phyloP scores from a whole-genome alignment of 169 alveolate species.

The Plasmodium ovale region DNA sequence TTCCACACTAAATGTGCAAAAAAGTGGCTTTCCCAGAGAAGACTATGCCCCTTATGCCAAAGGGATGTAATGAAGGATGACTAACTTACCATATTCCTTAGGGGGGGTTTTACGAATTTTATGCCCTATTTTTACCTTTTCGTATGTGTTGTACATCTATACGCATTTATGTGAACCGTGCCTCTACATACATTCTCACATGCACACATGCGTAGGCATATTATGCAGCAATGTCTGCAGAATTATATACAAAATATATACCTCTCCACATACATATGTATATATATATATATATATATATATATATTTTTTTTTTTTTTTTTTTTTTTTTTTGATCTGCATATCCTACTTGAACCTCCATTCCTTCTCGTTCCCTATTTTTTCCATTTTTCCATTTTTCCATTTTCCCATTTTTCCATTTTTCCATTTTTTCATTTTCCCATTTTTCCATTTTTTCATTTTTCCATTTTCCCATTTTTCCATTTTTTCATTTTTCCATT shows the following conservation, averaged over 20 bases:
- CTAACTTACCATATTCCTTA: neutral
- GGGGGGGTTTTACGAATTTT: neutral
- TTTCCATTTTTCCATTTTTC: too few relatives aligned
- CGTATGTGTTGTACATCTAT: neutral
- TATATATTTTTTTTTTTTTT: neutral
- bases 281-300: neutral
- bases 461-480: neutral
- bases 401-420: neutral
- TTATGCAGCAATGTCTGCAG: too few relatives aligned
- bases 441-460: neutral
- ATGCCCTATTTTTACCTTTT: neutral
- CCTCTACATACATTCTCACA: too few relatives aligned
- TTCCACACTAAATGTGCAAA: slow-evolving; percentile 83
- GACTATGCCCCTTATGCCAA: slow-evolving; percentile 83
- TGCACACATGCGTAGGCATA: too few relatives aligned
- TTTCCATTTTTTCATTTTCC: neutral
- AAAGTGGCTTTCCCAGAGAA: slow-evolving; percentile 81
- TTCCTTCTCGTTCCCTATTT: neutral
- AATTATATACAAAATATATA: too few relatives aligned
- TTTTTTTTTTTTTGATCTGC: slow-evolving; percentile 10
- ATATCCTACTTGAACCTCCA: neutral
- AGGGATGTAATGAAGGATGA: slow-evolving; percentile 65
- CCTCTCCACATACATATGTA: neutral
- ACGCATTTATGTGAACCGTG: neutral
- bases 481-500: neutral